Evolutionary conservation across 441 rosid species (phyloP), one percentile per base, ranked within the genome.

Genomic region (Euphorbia corollata): DNA sequence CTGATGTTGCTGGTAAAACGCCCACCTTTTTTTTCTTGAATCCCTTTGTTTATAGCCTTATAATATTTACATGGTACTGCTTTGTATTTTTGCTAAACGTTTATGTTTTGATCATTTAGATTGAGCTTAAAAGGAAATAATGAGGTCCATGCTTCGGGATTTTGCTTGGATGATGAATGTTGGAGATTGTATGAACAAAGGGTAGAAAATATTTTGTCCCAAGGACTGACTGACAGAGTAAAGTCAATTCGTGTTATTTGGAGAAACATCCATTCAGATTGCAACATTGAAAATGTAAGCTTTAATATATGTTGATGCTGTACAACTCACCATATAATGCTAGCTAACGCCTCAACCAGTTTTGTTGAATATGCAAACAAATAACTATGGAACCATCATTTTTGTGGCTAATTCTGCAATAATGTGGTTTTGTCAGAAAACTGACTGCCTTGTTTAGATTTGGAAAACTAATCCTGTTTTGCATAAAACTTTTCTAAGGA

Each of bases 131-230:
- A 78, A 66, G 95, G 86, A 70, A 77, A 79, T 53, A 62, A 66
- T 20, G 82, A 80, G 75, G 77, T 78, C 63, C 62, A 72, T 72
- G 66, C 82, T 24, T 75, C 77, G 61, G 96, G 89, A 73, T 84
- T 78, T 80, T 93, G 99, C 84, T 83, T 83, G 81, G 99, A 93
- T 75, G 86, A 82, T 71, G 99, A 93, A 74, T 86, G 87, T 73
- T 93, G 99, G 99, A 86, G 96, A 83, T 59, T 75, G 67, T 85
- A 80, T 64, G 99, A 93, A 84, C 80, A 82, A 77, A 87, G 85
- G 78, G 89, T 93, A 63, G 82, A 84, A 10, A 73, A 71, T 72
- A 73, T 91, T 74, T 83, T 93, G 19, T 65, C 30, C 75, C 89
- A 91, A 76, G 97, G 96, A 72, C 82, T 93, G 61, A 77, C 82